Evolutionary conservation across 768 basidiomycete species (phyloP).

Genomic region (Cystobasidium tubakii): DNA sequence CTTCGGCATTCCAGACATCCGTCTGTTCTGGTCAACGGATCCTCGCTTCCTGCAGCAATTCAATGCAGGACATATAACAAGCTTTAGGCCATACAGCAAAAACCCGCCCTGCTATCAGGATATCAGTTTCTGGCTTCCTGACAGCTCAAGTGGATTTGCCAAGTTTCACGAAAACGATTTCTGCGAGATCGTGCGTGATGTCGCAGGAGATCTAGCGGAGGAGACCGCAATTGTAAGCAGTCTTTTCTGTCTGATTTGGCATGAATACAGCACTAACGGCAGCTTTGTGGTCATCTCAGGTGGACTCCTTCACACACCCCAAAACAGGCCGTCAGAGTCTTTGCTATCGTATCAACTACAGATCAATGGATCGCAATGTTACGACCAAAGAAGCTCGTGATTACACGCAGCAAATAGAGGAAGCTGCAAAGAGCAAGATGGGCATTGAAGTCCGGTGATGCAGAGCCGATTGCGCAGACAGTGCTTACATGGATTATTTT

Average conservation of each 20-base stretch:
- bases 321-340: slow-evolving; percentile 72
- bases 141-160: slow-evolving; percentile 29
- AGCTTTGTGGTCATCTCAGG: slow-evolving; percentile 54
- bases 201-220: slow-evolving; percentile 86
- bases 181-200: slow-evolving; percentile 86
- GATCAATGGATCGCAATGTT: slow-evolving; percentile 86
- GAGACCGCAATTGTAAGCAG: slow-evolving; percentile 70
- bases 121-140: slow-evolving; percentile 81
- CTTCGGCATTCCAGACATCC: slow-evolving; percentile 93
- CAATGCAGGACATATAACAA: slow-evolving; percentile 59
- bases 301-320: slow-evolving; percentile 84
- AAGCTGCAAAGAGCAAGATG: slow-evolving; percentile 5
- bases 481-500: no score
- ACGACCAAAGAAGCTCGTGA: slow-evolving; percentile 27
- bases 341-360: slow-evolving; percentile 86
- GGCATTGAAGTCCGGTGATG: slow-evolving; percentile 27
- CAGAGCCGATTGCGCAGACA: neutral
- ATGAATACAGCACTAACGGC: no score
- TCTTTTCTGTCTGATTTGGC: neutral
- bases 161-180: slow-evolving; percentile 88
- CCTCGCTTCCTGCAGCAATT: slow-evolving; percentile 83
- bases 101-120: slow-evolving; percentile 92
- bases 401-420: slow-evolving; percentile 20
- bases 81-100: slow-evolving; percentile 75
- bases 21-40: slow-evolving; percentile 93